A percentile compares a stretch with the other conserved stretches of the same genome.
phyloP scores from a whole-genome alignment of 441 rosid species.

The Populus hybrid region DNA sequence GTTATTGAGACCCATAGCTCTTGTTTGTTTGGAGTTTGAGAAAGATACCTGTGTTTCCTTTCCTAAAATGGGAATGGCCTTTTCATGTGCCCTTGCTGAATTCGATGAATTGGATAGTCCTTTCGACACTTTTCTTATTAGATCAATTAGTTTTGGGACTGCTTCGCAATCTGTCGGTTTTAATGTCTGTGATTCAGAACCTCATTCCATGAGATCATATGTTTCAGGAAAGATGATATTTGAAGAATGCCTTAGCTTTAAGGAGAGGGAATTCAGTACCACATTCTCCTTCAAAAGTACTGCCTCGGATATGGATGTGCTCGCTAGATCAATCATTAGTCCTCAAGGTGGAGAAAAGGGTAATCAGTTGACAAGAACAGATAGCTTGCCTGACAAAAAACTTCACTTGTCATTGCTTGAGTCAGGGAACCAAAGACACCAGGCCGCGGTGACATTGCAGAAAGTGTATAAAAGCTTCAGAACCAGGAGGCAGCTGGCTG shows the following conservation, averaged over 20 bases:
- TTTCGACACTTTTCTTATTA: conserved; percentile 45
- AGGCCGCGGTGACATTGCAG: conserved; percentile 79
- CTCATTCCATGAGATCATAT: conserved; percentile 39
- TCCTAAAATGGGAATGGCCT: conserved; percentile 39
- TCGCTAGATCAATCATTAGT: conserved; percentile 15
- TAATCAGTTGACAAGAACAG: conserved; percentile 13
- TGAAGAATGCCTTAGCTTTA: conserved; percentile 58
- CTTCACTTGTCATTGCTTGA: conserved; percentile 11
- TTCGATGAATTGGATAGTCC: conserved; percentile 41
- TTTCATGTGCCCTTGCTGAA: conserved; percentile 45
- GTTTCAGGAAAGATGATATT: conserved; percentile 51
- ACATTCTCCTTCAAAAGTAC: conserved; percentile 42
- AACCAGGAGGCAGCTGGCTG: conserved; percentile 85
- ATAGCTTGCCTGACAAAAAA: conserved; percentile 20
- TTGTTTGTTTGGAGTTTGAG: neutral
- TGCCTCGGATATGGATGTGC: conserved; percentile 23
- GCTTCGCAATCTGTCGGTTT: conserved; percentile 49
- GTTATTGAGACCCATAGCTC: neutral
- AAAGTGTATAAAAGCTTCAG: conserved; percentile 91
- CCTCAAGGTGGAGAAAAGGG: conserved; percentile 18
- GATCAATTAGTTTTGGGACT: conserved; percentile 47
- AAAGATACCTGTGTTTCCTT: neutral
- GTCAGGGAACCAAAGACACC: conserved; percentile 19
- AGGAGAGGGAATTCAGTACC: conserved; percentile 46
- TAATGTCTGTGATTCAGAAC: conserved; percentile 31